Percentiles rank a stretch among this genome's conserved stretches.
These are phyloP conservation scores for Diaporthe longicolla DNA, from an alignment of 2,329 filamentous ascomycete species.

Conservation along the genomic window DNA sequence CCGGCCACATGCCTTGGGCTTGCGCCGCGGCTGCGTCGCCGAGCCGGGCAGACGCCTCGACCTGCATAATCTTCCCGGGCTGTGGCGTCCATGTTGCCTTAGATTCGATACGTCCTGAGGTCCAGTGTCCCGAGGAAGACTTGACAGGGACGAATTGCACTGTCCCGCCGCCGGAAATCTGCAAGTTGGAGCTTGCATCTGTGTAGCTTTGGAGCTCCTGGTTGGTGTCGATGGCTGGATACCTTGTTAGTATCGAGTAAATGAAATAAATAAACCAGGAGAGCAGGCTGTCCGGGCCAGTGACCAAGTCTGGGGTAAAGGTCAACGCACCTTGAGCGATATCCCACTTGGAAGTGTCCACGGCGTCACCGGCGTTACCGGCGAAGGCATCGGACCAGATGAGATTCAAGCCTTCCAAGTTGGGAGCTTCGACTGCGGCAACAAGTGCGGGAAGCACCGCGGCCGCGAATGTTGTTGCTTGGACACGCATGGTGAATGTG, in stretches of 20 bases:
- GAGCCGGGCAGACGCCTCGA: constrained; percentile 63
- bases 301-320: too few relatives aligned
- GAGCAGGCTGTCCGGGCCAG: background rate
- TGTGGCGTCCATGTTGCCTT: constrained; percentile 61
- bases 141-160: constrained; percentile 66
- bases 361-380: constrained; percentile 53
- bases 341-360: constrained; percentile 58
- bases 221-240: constrained; percentile 53
- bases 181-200: constrained; percentile 61
- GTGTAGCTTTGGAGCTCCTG: constrained; percentile 67
- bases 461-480: constrained; percentile 48
- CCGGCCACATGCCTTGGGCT: constrained; percentile 71
- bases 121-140: constrained; percentile 60
- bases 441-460: constrained; percentile 48
- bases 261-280: background rate
- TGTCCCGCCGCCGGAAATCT: constrained; percentile 64
- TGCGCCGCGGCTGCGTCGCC: constrained; percentile 54
- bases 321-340: constrained; percentile 50
- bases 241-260: background rate
- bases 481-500: constrained; percentile 36
- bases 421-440: constrained; percentile 55
- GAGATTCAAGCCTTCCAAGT: constrained; percentile 55
- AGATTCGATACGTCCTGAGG: constrained; percentile 68
- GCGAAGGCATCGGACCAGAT: constrained; percentile 61
- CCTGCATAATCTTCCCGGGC: constrained; percentile 60